phyloP scores from a whole-genome alignment of 169 alveolate genomes.

The Eimeria acervulina region DNA sequence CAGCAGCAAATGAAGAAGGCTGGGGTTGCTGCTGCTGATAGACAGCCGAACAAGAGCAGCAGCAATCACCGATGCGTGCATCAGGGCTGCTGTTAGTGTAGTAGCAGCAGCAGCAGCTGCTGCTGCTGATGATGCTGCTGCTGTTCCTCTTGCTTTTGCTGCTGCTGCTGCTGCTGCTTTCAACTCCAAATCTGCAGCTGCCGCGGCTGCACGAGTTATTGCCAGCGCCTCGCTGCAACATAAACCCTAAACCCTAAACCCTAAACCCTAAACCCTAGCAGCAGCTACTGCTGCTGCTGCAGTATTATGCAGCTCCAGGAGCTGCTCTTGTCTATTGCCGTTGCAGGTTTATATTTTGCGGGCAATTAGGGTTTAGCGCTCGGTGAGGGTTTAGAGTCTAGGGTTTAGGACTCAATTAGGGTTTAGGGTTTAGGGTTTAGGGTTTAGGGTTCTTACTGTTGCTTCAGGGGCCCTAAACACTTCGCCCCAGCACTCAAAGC shows the following conservation, averaged over 20 bases:
- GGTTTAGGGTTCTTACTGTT: neutral
- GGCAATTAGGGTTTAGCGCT: neutral
- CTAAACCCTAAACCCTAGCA: neutral
- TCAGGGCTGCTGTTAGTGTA: slow-evolving; percentile 5
- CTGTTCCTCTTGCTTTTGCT: neutral
- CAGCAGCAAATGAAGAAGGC: neutral
- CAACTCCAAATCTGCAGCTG: slow-evolving; percentile 9
- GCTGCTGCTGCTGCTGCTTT: slow-evolving; percentile 49
- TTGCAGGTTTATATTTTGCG: neutral
- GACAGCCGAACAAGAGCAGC: slow-evolving; percentile 23
- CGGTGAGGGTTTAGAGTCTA: too few species aligned
- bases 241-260: slow-evolving; percentile 13
- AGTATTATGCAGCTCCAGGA: neutral
- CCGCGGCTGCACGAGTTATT: slow-evolving; percentile 1
- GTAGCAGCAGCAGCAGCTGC: neutral
- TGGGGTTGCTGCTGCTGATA: neutral
- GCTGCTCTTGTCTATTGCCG: neutral
- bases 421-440: neutral
- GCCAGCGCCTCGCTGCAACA: neutral
- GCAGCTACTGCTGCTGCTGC: neutral
- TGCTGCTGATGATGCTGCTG: slow-evolving; percentile 41
- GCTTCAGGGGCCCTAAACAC: neutral
- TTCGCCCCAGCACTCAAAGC: slow-evolving; percentile 23
- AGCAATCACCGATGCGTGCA: neutral
- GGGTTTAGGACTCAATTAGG: neutral